Percentiles rank a stretch among this genome's conserved stretches.
phyloP scores from a whole-genome alignment of 306 rosid genomes.

The Vigna nakashimae region DNA sequence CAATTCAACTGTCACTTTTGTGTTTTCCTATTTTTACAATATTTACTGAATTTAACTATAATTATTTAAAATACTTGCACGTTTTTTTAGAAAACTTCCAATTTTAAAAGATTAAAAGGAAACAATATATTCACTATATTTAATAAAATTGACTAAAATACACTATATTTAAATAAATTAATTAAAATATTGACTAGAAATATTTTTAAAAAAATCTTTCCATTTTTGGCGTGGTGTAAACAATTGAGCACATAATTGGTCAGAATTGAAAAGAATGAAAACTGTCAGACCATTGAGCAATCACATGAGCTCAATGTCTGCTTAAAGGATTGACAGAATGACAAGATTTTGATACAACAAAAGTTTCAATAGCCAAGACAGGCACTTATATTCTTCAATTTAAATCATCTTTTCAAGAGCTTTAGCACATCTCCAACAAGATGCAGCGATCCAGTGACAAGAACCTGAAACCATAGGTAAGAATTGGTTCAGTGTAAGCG shows the following conservation, averaged over 20 bases:
- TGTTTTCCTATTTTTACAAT: too few species aligned
- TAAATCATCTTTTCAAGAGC: constrained; percentile 50
- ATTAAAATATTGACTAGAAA: too few species aligned
- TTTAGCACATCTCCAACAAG: constrained; percentile 59
- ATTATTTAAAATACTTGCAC: too few species aligned
- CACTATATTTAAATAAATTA: too few species aligned
- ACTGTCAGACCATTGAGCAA: neutral
- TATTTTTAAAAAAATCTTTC: too few species aligned
- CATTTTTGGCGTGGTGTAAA: neutral
- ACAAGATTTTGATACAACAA: constrained; percentile 19
- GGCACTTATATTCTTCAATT: constrained; percentile 6
- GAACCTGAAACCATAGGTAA: constrained; percentile 61
- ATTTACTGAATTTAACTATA: too few species aligned
- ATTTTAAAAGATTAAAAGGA: too few species aligned
- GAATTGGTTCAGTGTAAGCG: constrained; percentile 9
- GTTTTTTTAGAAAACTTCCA: too few species aligned
- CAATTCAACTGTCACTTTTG: too few species aligned
- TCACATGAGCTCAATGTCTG: neutral
- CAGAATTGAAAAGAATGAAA: neutral
- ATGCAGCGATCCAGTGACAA: constrained; percentile 84
- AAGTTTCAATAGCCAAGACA: constrained; percentile 19
- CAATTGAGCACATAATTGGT: neutral
- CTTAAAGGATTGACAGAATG: constrained; percentile 18
- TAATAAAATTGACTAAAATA: too few species aligned
- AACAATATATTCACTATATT: too few species aligned